Percentiles rank a stretch among this genome's conserved stretches.
These are phyloP conservation scores for Fusarium robinianum DNA, from an alignment of 2,329 filamentous ascomycete genomes.

Conservation along the genomic window DNA sequence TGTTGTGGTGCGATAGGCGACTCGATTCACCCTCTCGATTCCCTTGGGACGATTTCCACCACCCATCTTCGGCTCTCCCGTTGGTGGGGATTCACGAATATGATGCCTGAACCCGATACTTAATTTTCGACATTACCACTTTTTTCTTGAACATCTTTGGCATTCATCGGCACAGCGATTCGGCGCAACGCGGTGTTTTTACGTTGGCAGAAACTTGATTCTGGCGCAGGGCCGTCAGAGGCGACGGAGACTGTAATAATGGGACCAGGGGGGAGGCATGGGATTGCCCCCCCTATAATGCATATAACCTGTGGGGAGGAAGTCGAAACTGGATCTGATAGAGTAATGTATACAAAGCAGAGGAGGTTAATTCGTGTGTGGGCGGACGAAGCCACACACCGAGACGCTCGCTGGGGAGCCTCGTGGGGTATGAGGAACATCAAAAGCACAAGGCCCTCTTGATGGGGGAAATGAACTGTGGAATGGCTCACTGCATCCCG, in stretches of 20 bases:
- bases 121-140: constrained; percentile 41
- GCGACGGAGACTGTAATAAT: constrained; percentile 37
- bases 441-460: constrained; percentile 24
- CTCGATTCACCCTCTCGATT: constrained; percentile 6
- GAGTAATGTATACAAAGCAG: constrained; percentile 48
- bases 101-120: constrained; percentile 36
- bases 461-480: constrained; percentile 25
- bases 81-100: constrained; percentile 34
- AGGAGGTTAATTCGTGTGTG: constrained; percentile 45
- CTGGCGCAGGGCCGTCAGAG: constrained; percentile 37
- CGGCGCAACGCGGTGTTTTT: constrained; percentile 44
- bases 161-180: constrained; percentile 48
- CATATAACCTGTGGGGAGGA: constrained; percentile 37
- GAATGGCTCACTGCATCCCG: constrained; percentile 20
- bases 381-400: constrained; percentile 35
- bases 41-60: constrained; percentile 18
- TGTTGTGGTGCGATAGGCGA: constrained; percentile 46
- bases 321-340: constrained; percentile 39
- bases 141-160: constrained; percentile 43
- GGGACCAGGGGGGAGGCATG: constrained; percentile 28
- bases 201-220: constrained; percentile 32
- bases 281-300: constrained; percentile 33
- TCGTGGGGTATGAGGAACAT: constrained; percentile 21
- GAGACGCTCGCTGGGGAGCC: constrained; percentile 42
- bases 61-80: constrained; percentile 13